Evolutionary conservation across 192 early-diverging fungal genomes (phyloP).

Genomic region (Coemansia sp.): DNA sequence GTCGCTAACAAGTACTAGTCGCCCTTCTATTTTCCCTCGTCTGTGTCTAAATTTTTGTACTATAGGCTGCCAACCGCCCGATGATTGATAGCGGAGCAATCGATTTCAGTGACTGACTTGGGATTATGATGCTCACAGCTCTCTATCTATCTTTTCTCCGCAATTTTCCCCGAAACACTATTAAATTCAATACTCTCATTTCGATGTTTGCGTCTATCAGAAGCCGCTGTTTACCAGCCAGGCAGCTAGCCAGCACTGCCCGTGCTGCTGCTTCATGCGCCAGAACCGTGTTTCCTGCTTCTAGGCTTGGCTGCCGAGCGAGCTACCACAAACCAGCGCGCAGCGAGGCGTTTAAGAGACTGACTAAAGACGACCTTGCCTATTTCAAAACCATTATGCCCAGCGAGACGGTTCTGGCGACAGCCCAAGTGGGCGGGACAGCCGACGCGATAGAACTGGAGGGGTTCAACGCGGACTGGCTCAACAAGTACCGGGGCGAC

Average conservation of each 20-base stretch:
- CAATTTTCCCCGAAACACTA: background rate
- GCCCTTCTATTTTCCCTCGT: background rate
- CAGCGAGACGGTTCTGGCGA: conserved; percentile 45
- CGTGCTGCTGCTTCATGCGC: background rate
- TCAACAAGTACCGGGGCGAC: conserved; percentile 88
- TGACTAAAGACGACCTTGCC: conserved; percentile 59
- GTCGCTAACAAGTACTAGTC: conserved; percentile 41
- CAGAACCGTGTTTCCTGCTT: background rate
- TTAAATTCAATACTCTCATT: background rate
- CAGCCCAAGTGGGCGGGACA: conserved; percentile 35
- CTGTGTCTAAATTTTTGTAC: background rate
- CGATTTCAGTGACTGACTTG: background rate
- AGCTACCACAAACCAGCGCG: conserved; percentile 37
- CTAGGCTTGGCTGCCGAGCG: background rate
- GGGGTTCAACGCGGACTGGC: conserved; percentile 86
- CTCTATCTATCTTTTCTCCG: background rate
- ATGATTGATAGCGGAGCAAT: too few relatives aligned
- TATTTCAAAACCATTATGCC: conserved; percentile 59
- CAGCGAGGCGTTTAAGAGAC: conserved; percentile 36
- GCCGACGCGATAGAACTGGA: conserved; percentile 60
- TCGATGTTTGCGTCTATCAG: conserved; percentile 19
- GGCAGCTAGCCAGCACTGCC: background rate
- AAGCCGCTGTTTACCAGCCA: background rate
- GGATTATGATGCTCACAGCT: background rate
- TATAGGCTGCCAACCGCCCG: background rate